A percentile compares a stretch with the other conserved stretches of the same genome.
Evolutionary conservation across 192 early-diverging fungal species (phyloP).

Genomic region (Chytriomyces sp.): DNA sequence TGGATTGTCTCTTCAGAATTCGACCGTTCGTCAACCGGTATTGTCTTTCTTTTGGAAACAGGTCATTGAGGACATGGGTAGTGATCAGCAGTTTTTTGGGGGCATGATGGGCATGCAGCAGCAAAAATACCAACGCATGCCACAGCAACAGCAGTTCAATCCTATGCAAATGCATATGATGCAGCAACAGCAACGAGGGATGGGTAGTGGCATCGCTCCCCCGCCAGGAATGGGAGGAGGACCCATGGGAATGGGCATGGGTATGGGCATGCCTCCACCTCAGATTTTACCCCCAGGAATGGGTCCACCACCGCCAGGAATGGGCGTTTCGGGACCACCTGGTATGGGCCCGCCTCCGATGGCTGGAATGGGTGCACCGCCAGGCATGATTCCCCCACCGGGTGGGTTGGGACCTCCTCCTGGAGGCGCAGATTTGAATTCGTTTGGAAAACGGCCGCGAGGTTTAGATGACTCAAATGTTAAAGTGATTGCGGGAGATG

Average conservation of each 20-base stretch:
- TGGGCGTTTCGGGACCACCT: slow-evolving; percentile 18
- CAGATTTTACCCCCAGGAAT: slow-evolving; percentile 8
- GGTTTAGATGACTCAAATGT: slow-evolving; percentile 33
- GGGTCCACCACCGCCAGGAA: slow-evolving; percentile 24
- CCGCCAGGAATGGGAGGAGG: background rate
- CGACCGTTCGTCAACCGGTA: background rate
- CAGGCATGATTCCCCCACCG: slow-evolving; percentile 4
- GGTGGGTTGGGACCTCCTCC: background rate
- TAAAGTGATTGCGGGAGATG: slow-evolving; percentile 33
- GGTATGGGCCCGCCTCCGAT: slow-evolving; percentile 11
- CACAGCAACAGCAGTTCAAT: slow-evolving; percentile 37
- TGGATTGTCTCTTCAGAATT: background rate
- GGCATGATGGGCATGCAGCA: slow-evolving; percentile 31
- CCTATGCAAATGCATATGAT: slow-evolving; percentile 36
- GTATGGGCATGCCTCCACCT: slow-evolving; percentile 8
- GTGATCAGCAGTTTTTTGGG: slow-evolving; percentile 22
- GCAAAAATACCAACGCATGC: slow-evolving; percentile 38
- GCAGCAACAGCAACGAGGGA: slow-evolving; percentile 19
- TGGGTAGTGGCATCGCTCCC: background rate
- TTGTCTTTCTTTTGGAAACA: background rate
- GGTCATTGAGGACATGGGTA: slow-evolving; percentile 24
- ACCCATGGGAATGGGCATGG: background rate
- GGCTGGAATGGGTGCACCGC: slow-evolving; percentile 6
- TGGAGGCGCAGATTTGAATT: slow-evolving; percentile 20
- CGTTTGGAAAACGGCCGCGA: slow-evolving; percentile 29